A percentile compares a stretch with the other conserved stretches of the same genome.
Conservation (phyloP, 768 basidiomycete species). For the Boletus huronensis region DNA sequence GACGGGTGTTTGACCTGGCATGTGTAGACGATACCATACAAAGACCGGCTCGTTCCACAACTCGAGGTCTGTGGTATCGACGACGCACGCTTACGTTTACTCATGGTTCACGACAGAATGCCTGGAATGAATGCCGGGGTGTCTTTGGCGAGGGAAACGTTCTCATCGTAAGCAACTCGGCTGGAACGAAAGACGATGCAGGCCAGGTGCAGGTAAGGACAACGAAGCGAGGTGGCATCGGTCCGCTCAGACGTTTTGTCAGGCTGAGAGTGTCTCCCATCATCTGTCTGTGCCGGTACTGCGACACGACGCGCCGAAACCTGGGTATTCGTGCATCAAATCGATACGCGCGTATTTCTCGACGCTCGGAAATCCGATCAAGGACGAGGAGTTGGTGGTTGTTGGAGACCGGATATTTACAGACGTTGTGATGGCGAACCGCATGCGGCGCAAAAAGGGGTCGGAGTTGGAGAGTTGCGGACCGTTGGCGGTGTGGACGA, state of each 20-base stretch:
- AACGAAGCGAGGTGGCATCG: not conserved
- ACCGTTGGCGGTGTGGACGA: constrained; percentile 69
- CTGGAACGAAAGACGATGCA: constrained; percentile 74
- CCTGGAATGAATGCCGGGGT: constrained; percentile 70
- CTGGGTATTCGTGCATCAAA: constrained; percentile 69
- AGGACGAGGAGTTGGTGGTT: constrained; percentile 65
- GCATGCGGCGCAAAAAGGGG: constrained; percentile 40
- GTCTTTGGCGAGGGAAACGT: constrained; percentile 78
- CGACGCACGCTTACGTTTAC: not conserved
- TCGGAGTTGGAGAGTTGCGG: constrained; percentile 27
- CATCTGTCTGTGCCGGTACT: constrained; percentile 81
- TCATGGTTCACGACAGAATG: constrained; percentile 41
- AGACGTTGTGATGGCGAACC: constrained; percentile 82
- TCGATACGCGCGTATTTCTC: constrained; percentile 75
- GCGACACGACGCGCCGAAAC: constrained; percentile 72
- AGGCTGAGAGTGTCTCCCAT: constrained; percentile 86
- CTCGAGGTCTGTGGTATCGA: constrained; percentile 49
- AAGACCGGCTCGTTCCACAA: constrained; percentile 73
- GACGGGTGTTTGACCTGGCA: not conserved
- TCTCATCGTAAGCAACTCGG: constrained; percentile 92
- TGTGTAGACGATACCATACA: constrained; percentile 71
- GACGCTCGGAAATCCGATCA: constrained; percentile 51
- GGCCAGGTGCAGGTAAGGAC: constrained; percentile 73
- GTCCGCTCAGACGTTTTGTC: constrained; percentile 1
- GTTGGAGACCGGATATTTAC: constrained; percentile 94